Evolutionary conservation across 2,329 filamentous ascomycete species (phyloP).

Genomic region (Nigrospora oryzae): DNA sequence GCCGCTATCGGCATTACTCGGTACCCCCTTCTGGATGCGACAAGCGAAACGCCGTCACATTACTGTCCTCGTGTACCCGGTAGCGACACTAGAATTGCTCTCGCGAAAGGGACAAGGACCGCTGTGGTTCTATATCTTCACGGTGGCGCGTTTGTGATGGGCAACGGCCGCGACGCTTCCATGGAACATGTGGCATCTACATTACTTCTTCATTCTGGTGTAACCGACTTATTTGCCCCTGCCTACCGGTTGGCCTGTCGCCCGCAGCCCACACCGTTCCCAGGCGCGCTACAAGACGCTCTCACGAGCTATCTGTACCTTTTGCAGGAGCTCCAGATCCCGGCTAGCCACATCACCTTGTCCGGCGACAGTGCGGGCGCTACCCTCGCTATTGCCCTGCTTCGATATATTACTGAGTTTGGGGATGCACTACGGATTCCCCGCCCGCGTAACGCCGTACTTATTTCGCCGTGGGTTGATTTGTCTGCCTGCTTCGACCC

Average conservation of each 20-base stretch:
- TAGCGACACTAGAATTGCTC: not conserved
- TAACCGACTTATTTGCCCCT: slow-evolving; percentile 27
- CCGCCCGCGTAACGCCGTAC: slow-evolving; percentile 23
- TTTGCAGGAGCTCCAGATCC: slow-evolving; percentile 25
- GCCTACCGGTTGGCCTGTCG: slow-evolving; percentile 36
- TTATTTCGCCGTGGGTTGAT: slow-evolving; percentile 18
- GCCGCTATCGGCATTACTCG: slow-evolving; percentile 19
- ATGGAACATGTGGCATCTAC: slow-evolving; percentile 6
- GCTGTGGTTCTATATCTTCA: slow-evolving; percentile 17
- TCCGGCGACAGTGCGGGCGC: slow-evolving; percentile 37
- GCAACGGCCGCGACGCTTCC: slow-evolving; percentile 9
- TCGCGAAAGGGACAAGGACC: not conserved
- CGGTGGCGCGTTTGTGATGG: slow-evolving; percentile 16
- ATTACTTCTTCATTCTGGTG: slow-evolving; percentile 15
- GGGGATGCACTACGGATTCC: slow-evolving; percentile 21
- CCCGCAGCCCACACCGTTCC: slow-evolving; percentile 25
- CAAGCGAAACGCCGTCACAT: too few species aligned
- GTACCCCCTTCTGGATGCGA: slow-evolving; percentile 7
- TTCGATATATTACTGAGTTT: slow-evolving; percentile 33
- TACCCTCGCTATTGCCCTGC: slow-evolving; percentile 29
- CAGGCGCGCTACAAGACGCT: slow-evolving; percentile 35
- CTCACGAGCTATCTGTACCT: slow-evolving; percentile 33
- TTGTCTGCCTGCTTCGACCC: slow-evolving; percentile 1
- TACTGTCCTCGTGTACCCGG: too few species aligned
- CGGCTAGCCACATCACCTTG: slow-evolving; percentile 27